Evolutionary conservation across 371 early-diverging fungal genomes (phyloP).

Genomic region (Apophysomyces ossiformis): DNA sequence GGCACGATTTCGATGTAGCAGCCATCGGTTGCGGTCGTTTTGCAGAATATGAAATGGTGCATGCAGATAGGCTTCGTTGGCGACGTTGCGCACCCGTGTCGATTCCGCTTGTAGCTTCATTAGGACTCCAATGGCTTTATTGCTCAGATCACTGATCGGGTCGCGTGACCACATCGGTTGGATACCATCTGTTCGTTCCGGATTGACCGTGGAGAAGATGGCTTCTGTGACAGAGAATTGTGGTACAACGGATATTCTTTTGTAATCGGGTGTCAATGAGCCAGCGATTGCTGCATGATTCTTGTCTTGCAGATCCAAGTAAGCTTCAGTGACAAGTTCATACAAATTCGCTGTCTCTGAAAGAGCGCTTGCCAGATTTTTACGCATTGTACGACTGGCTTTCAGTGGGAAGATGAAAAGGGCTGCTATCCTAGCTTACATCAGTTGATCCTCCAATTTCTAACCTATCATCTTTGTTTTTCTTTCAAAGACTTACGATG

Average conservation of each 20-base stretch:
- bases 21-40: conserved; percentile 18
- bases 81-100: conserved; percentile 34
- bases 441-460: background rate
- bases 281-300: too few relatives aligned
- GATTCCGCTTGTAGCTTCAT: conserved; percentile 36
- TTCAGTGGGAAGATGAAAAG: conserved; percentile 39
- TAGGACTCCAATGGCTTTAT: conserved; percentile 27
- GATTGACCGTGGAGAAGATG: conserved; percentile 1
- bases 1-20: conserved; percentile 17
- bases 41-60: conserved; percentile 19
- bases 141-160: conserved; percentile 20
- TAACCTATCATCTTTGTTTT: too few relatives aligned
- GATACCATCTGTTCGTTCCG: background rate
- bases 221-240: background rate
- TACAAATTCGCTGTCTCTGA: conserved; percentile 41
- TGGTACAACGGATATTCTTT: too few relatives aligned
- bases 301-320: conserved; percentile 25
- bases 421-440: conserved; percentile 14
- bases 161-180: conserved; percentile 22
- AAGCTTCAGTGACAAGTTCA: conserved; percentile 31
- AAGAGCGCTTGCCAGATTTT: conserved; percentile 40
- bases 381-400: conserved; percentile 36
- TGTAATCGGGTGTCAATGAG: too few relatives aligned
- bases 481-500: conserved; percentile 27
- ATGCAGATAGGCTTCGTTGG: conserved; percentile 35